Percentiles rank a stretch among this genome's conserved stretches.
Evolutionary conservation across 305 asterid species (phyloP).

Genomic region (Stenogyne calaminthoides): DNA sequence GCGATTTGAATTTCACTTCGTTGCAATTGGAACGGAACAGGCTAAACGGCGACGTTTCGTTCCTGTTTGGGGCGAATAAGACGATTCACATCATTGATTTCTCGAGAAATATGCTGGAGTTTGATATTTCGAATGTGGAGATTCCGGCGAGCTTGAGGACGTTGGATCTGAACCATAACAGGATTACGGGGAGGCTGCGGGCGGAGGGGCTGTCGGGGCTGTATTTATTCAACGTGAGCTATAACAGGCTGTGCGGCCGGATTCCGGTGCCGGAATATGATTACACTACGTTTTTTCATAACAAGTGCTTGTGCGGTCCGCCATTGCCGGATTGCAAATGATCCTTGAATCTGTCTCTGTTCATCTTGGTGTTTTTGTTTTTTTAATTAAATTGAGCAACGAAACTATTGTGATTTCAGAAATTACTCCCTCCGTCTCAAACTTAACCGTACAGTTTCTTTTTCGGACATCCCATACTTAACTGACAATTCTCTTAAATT

Average conservation of each 20-base stretch:
- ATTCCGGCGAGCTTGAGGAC: constrained; percentile 26
- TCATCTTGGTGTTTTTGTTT: background rate
- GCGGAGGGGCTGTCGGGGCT: constrained; percentile 22
- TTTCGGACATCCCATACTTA: no score
- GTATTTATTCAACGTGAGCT: constrained; percentile 40
- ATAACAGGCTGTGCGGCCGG: constrained; percentile 49
- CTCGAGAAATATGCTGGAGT: constrained; percentile 45
- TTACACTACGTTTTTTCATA: constrained; percentile 39
- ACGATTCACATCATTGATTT: constrained; percentile 22
- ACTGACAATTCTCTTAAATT: no score
- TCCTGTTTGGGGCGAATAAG: constrained; percentile 39
- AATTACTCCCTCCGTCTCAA: no score
- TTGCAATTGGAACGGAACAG: constrained; percentile 29
- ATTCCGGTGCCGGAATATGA: constrained; percentile 41
- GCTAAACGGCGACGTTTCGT: constrained; percentile 36
- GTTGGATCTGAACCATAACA: constrained; percentile 46
- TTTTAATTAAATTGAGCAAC: background rate
- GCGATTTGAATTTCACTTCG: constrained; percentile 13
- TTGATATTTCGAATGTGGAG: constrained; percentile 36
- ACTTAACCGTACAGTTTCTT: no score
- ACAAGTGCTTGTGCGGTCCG: constrained; percentile 48
- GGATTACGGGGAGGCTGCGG: constrained; percentile 37
- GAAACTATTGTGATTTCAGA: background rate
- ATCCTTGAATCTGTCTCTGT: no score
- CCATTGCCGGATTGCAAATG: constrained; percentile 43